Evolutionary conservation across 169 alveolate species (phyloP), one percentile per base, ranked within the genome.

Genomic region (Cryptosporidium felis): DNA sequence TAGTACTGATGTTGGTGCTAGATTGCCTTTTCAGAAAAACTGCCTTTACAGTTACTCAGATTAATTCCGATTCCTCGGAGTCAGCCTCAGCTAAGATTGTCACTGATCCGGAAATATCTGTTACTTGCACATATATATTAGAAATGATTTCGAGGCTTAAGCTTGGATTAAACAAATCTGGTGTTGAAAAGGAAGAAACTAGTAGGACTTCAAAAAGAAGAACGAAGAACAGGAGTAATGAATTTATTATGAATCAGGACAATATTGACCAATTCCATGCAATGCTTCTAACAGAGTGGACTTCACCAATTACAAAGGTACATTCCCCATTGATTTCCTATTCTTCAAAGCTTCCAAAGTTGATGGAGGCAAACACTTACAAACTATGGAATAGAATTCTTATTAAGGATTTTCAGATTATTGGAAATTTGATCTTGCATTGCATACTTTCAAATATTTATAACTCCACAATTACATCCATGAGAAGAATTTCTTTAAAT

Each of bases 301-400:
- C 56, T 53, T 74, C 66, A 8, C 85, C 85, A n/a, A 58, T 74
- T 32, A 74, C 85, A 36, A 74, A 49, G 41, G 41, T 53, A 32
- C 56, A 53, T 36, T 53, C 85, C 14, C 28, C 85, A 21, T 58
- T 74, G 23, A 36, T 56, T 21, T 26, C 85, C 21, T 74, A 74
- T 49, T 74, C 85, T 6, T 74, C 85, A 38, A 74, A 74, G 34
- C 56, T 74, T 38, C 85, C 85, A 30, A 49, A 74, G 21, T 9
- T 74, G 26, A 5, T 74, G 21, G 74, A 74, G 28, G 60, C 85
- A 34, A 34, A 40, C 5, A 53, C 60, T 36, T 53, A 38, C 10
- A 74, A 67, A 38, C 14, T 74, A 21, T 74, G 85, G 85, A 53
- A 40, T 34, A 9, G 12, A 16, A 21, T 51, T 21, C 40, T 74